Percentiles rank a stretch among this genome's conserved stretches.
Evolutionary conservation across 495 filamentous ascomycete species (phyloP).

Genomic region (Aspergillus sclerotioniger): DNA sequence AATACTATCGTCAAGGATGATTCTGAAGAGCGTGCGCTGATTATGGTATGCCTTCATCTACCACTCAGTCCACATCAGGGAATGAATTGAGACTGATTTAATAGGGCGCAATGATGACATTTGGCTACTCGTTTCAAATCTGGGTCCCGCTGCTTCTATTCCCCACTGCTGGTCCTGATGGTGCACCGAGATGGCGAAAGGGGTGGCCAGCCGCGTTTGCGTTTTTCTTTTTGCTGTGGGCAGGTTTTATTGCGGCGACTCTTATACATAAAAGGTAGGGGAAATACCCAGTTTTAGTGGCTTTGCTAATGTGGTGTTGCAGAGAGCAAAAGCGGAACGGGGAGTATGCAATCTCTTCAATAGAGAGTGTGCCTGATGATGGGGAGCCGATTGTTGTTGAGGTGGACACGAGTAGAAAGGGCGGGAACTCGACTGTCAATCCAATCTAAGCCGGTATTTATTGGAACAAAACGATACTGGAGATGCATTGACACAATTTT

Average conservation of each 20-base stretch:
- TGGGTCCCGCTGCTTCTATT: constrained; percentile 47
- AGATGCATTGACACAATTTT: no score
- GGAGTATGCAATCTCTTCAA: not conserved
- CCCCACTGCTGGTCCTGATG: constrained; percentile 40
- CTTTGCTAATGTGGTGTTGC: not conserved
- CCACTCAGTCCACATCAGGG: not conserved
- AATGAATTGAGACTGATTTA: no score
- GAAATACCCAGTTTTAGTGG: not conserved
- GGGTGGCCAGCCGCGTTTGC: constrained; percentile 44
- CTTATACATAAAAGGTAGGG: constrained; percentile 34
- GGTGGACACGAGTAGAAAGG: not conserved
- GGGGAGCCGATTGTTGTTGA: not conserved
- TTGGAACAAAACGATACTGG: no score
- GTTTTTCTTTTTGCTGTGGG: constrained; percentile 43
- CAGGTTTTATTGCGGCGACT: constrained; percentile 37
- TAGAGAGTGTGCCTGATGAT: not conserved
- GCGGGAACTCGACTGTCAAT: not conserved
- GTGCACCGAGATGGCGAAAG: constrained; percentile 45
- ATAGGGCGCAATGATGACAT: constrained; percentile 51
- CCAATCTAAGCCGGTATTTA: no score
- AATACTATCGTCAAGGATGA: constrained; percentile 47
- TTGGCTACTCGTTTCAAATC: constrained; percentile 49
- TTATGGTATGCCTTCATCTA: constrained; percentile 32
- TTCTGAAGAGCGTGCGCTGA: constrained; percentile 46
- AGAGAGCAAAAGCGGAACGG: constrained; percentile 1